Evolutionary conservation across 1,284 basidiomycete genomes (phyloP), one percentile per base, ranked within the genome.

Genomic region (Cutaneotrichosporon arboriforme): DNA sequence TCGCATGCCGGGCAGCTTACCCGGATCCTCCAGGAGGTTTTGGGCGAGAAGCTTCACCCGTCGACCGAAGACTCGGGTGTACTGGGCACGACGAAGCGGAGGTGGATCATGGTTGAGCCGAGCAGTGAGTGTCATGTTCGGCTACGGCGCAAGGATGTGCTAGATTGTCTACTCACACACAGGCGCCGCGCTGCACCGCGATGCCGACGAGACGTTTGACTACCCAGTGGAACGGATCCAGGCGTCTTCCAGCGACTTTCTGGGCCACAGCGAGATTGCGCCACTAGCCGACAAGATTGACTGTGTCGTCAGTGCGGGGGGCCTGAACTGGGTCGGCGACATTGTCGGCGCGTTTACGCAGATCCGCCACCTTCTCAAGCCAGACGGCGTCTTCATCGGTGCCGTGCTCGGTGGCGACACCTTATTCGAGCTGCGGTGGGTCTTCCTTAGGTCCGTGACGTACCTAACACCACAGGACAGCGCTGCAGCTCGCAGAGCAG

Each of bases 251-350:
- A 65, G 64, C 3, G 49, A 65, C 34, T 58, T 72, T 22, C 62
- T 73, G 8, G 54, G 52, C 13, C 54, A 72, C 51, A 66, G 69
- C 37, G 42, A 64, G 36, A 54, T 97, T 22, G 79, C 80, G 13
- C 63, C 35, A 5, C 38, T 55, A 20, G 18, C 18, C 4, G 82
- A 87, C 55, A 88, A 87, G 18, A 85, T 94, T 69, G 94, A 98
- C 69, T 90, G 90, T 37, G 83, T 98, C 42, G 85, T 97, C 31
- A 93, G 90, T 14, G 91, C 88, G 65, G 81, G 96, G 3, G 87
- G 86, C 53, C 78, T 98, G 49, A 96, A 99, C 66, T 99, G 96
- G 96, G 85, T 97, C 9, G 98, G 98, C 65, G 96, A 99, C 75
- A 81, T 99, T 13, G 94, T 93, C 55, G 92, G 91, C n/a, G 80